Evolutionary conservation across 225 moss, liverwort and hornwort species (phyloP), one percentile per base, ranked within the genome.

Genomic region (Bryum argenteum): DNA sequence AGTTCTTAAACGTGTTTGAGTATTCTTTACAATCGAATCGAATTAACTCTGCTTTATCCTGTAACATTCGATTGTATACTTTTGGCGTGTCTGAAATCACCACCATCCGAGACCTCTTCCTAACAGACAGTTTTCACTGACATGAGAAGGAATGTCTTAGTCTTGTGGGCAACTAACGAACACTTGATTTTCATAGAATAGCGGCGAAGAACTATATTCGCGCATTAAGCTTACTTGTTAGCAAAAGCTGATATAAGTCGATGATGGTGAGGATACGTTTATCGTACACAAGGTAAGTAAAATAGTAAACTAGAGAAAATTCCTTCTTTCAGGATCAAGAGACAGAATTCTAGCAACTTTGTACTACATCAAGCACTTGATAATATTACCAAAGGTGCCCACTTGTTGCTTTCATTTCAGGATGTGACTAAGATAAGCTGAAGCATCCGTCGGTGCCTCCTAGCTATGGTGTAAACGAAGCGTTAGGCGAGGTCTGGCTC

Each of bases 61-160:
- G 69, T 69, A 89, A 54, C 22, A 77, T 45, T n/a, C 41, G 69
- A 53, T 22, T 59, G 28, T 87, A 73, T 26, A 80, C 87, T 75
- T 86, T 84, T 33, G 86, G 82, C 17, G 92, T 93, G 63, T 93
- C 92, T 11, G 92, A 90, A 55, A 90, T 82, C 45, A 93, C 81
- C 23, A 87, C 86, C 58, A 90, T 69, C 4, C 88, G 84, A 41
- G 50, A 82, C 60, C 80, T 83, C 67, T 76, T 78, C 57, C 80
- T 81, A 80, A 52, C 26, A 26, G 26, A 26, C 26, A 26, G 2
- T 26, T n/a, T n/a, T n/a, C n/a, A n/a, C n/a, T n/a, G n/a, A n/a
- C n/a, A n/a, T 26, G 26, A 26, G 26, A 65, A 44, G 58, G 11
- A 67, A 18, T 22, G 22, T 44, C 21, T 4, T 26, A 4, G 26